Percentiles rank a stretch among this genome's conserved stretches.
Evolutionary conservation across 139 green algal genomes (phyloP).

Genomic region (Chlamydomonas sp.): DNA sequence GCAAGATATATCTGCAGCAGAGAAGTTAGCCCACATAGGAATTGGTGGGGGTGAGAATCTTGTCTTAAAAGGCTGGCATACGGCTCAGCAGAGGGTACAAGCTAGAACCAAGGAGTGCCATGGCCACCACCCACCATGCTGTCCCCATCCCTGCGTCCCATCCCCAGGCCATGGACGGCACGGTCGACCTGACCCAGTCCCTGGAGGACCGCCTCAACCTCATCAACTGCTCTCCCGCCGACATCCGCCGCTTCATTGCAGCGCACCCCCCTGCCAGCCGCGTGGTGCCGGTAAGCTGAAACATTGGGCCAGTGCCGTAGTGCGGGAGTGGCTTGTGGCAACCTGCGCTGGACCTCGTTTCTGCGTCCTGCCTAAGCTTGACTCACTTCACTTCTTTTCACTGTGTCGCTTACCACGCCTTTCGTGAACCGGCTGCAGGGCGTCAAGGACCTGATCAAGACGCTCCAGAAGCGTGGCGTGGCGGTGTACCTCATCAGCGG

Average conservation of each 20-base stretch:
- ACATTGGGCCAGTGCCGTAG: neutral
- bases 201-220: conserved; percentile 64
- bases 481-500: too few species aligned
- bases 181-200: conserved; percentile 58
- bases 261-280: conserved; percentile 54
- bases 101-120: too few species aligned
- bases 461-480: too few species aligned
- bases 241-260: conserved; percentile 65
- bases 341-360: neutral
- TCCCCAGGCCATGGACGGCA: conserved; percentile 76
- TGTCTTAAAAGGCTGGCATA: too few species aligned
- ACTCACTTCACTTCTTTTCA: neutral
- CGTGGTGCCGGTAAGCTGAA: conserved; percentile 42
- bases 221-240: conserved; percentile 55
- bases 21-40: too few species aligned
- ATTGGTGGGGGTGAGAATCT: too few species aligned
- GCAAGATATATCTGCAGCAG: too few species aligned
- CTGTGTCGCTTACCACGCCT: conserved; percentile 62
- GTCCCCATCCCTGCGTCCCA: too few species aligned
- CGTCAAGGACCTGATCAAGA: too few species aligned
- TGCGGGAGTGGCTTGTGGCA: neutral
- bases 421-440: conserved; percentile 54
- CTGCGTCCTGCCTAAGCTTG: neutral
- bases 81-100: too few species aligned
- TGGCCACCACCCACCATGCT: too few species aligned